Evolutionary conservation across 192 early-diverging fungal genomes (phyloP), one percentile per base, ranked within the genome.

Genomic region (Glomus cerebriforme): DNA sequence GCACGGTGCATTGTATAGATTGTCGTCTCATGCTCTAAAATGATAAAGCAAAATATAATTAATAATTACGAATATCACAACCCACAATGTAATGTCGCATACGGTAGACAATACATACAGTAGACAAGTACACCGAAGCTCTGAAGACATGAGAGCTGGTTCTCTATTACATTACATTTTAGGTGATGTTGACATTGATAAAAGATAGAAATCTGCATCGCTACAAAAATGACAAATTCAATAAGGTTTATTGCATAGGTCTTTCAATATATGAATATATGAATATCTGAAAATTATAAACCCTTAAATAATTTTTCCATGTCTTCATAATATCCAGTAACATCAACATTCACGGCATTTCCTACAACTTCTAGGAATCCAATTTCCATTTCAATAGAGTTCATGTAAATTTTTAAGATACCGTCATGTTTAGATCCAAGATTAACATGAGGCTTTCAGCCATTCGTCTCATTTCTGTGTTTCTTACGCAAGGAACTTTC

Each of bases 391-490:
- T 77, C 63, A 67, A 1, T 58, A 24, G 76, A 45, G 58, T 77
- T 77, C 76, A 77, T 39, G 13, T 77, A 67, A 59, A 78, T 58
- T 17, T 78, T 78, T 78, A 78, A 29, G 34, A 78, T 78, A 7
- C 76, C 47, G 17, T 78, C 39, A 67, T 68, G 27, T 0, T 78
- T 78, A n/a, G 65, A 69, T 22, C 65, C 64, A 78, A 78, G 45
- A 12, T 3, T 58, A 59, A 68, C 43, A 15, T 26, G 49, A 78
- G 65, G 65, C 37, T 78, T 67, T 78, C 34, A 43, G 29, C 47
- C 65, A 13, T 34, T 78, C 58, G 76, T 78, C n/a, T 67, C 0
- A 27, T 78, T 78, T 78, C 31, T 0, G 24, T 68, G 76, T 68
- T 68, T n/a, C 12, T 78, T 68, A 58, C 76, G 47, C 7, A 67